These are phyloP conservation scores for Aspergillus neoniger DNA, from an alignment of 2,329 filamentous ascomycete genomes.

Conservation along the genomic window DNA sequence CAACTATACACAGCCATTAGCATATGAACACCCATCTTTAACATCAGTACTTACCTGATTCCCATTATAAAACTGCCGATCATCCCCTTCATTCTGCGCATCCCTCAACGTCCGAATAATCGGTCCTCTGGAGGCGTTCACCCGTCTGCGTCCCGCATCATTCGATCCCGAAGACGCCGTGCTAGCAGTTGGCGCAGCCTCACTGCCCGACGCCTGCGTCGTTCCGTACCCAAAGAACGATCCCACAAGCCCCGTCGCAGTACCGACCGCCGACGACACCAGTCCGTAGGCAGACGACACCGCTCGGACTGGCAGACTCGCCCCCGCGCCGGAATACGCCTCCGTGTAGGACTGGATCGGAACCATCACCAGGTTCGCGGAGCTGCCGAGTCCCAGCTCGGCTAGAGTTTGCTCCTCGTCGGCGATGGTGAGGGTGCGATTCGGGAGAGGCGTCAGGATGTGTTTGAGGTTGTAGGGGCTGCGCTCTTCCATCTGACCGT, in stretches of 20 bases:
- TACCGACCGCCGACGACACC: conserved; percentile 46
- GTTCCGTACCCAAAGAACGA: conserved; percentile 47
- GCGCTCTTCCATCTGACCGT: conserved; percentile 59
- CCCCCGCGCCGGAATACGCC: conserved; percentile 53
- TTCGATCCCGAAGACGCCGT: conserved; percentile 8
- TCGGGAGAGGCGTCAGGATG: conserved; percentile 76
- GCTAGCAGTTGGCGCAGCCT: conserved; percentile 12
- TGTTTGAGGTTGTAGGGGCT: conserved; percentile 81
- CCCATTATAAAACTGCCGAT: conserved; percentile 83
- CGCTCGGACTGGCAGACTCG: conserved; percentile 46
- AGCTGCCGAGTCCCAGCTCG: conserved; percentile 73
- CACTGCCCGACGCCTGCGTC: conserved; percentile 16
- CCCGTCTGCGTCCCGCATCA: conserved; percentile 16
- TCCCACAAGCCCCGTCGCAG: conserved; percentile 46
- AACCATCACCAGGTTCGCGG: conserved; percentile 78
- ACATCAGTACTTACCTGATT: conserved; percentile 67
- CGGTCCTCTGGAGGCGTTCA: conserved; percentile 26
- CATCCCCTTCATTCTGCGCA: conserved; percentile 55
- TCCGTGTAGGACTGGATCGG: conserved; percentile 65
- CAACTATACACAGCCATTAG: conserved; percentile 14
- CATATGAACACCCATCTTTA: neutral
- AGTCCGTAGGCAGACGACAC: conserved; percentile 44
- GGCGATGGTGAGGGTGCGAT: conserved; percentile 68
- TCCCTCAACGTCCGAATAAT: conserved; percentile 58
- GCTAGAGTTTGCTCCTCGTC: conserved; percentile 71